Percentiles rank a stretch among this genome's conserved stretches.
phyloP scores from a whole-genome alignment of 352 stramenopile genomes.

The Phytophthora nicotianae region DNA sequence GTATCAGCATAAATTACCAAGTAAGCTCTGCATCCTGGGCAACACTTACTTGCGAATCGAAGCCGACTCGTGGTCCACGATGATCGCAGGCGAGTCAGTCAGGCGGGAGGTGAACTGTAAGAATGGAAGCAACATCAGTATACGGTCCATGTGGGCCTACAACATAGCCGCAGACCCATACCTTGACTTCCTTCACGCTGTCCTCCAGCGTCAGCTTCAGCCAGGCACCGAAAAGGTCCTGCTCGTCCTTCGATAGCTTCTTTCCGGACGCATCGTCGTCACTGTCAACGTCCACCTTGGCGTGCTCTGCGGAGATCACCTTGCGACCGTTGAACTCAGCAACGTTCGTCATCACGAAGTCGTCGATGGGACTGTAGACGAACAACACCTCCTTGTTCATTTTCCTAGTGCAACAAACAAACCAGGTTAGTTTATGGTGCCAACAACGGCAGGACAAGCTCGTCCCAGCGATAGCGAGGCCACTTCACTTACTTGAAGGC shows the following conservation, averaged over 20 bases:
- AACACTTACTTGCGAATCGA: slow-evolving; percentile 91
- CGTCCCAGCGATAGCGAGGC: too few relatives aligned
- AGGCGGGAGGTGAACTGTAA: slow-evolving; percentile 89
- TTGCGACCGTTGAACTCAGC: slow-evolving; percentile 96
- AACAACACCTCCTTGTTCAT: slow-evolving; percentile 97
- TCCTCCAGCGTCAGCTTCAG: slow-evolving; percentile 92
- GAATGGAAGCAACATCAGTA: slow-evolving; percentile 8
- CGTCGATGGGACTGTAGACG: slow-evolving; percentile 98
- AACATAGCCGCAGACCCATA: slow-evolving; percentile 13
- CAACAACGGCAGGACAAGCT: background rate
- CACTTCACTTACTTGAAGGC: slow-evolving; percentile 93
- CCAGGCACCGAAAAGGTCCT: slow-evolving; percentile 92
- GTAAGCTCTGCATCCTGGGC: background rate
- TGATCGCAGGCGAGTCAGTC: slow-evolving; percentile 97
- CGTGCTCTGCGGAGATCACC: slow-evolving; percentile 96
- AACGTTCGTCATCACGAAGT: slow-evolving; percentile 99
- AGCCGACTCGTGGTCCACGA: slow-evolving; percentile 98
- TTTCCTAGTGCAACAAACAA: slow-evolving; percentile 51
- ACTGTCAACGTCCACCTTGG: slow-evolving; percentile 92
- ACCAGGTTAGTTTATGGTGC: slow-evolving; percentile 5
- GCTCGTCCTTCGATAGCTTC: slow-evolving; percentile 88
- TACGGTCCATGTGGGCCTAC: background rate
- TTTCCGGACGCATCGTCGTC: slow-evolving; percentile 47
- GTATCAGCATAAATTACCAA: slow-evolving; percentile 4
- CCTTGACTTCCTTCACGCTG: slow-evolving; percentile 89